Evolutionary conservation across 495 filamentous ascomycete species (phyloP).

Genomic region (Neohortaea acidophila): DNA sequence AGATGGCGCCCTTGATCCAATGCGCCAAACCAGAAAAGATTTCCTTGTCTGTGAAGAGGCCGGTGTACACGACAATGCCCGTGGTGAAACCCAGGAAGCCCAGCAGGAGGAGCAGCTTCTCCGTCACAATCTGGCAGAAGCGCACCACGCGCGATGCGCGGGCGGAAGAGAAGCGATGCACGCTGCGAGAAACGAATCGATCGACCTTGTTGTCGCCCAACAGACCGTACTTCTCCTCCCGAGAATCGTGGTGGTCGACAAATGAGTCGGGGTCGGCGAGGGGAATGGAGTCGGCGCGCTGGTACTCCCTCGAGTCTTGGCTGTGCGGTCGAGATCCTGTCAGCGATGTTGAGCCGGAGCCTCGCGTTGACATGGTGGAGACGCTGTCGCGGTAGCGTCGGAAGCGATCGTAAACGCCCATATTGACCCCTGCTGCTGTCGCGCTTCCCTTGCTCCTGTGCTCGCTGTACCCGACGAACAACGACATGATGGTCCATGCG

Average conservation of each 20-base stretch:
- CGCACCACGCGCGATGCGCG: slow-evolving; percentile 43
- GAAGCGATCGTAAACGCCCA: slow-evolving; percentile 45
- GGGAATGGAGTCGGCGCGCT: slow-evolving; percentile 35
- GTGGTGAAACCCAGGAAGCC: slow-evolving; percentile 49
- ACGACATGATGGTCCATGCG: slow-evolving; percentile 51
- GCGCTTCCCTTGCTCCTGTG: slow-evolving; percentile 12
- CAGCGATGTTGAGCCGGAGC: slow-evolving; percentile 65
- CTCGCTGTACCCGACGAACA: slow-evolving; percentile 29
- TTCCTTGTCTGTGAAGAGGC: slow-evolving; percentile 45
- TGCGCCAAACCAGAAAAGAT: slow-evolving; percentile 84
- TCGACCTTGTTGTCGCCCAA: slow-evolving; percentile 33
- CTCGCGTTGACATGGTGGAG: slow-evolving; percentile 55
- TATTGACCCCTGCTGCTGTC: slow-evolving; percentile 34
- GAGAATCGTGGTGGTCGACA: slow-evolving; percentile 35
- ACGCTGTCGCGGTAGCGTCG: slow-evolving; percentile 30
- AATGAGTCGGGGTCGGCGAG: slow-evolving; percentile 31
- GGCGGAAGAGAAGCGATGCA: slow-evolving; percentile 44
- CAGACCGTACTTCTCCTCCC: slow-evolving; percentile 30
- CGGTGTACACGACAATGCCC: slow-evolving; percentile 53
- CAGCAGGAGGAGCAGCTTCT: slow-evolving; percentile 46
- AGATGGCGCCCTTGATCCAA: slow-evolving; percentile 93
- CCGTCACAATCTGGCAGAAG: slow-evolving; percentile 44
- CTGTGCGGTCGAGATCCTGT: slow-evolving; percentile 30
- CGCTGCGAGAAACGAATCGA: slow-evolving; percentile 29
- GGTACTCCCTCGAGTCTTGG: slow-evolving; percentile 43